Evolutionary conservation across 352 stramenopile genomes (phyloP).

Genomic region (Phytophthora niederhauseri): DNA sequence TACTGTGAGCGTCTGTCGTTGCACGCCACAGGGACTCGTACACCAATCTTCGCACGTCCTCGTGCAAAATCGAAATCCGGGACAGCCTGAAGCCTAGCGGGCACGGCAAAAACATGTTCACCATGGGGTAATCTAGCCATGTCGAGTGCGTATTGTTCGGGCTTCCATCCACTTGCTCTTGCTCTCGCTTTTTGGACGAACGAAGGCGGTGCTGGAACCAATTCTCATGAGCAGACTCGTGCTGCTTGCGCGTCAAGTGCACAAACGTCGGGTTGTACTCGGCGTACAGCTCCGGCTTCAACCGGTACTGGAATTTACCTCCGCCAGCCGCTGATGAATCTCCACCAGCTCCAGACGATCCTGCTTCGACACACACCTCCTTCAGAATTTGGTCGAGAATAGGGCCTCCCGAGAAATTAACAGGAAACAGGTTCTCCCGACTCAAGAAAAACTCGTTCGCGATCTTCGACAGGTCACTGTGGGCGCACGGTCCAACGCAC

Average conservation of each 20-base stretch:
- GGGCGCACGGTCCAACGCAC: constrained; percentile 78
- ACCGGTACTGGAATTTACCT: constrained; percentile 81
- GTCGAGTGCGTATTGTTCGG: constrained; percentile 73
- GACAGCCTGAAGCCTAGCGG: constrained; percentile 59
- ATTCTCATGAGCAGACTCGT: constrained; percentile 88
- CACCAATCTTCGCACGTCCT: constrained; percentile 58
- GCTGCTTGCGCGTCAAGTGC: constrained; percentile 87
- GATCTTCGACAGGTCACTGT: constrained; percentile 88
- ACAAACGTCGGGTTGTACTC: constrained; percentile 89
- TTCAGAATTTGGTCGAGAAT: constrained; percentile 82
- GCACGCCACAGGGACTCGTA: constrained; percentile 78
- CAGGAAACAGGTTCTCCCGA: constrained; percentile 78
- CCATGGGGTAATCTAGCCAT: constrained; percentile 83
- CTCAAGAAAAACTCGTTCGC: constrained; percentile 80
- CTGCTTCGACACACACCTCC: constrained; percentile 62
- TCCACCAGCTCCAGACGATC: constrained; percentile 14
- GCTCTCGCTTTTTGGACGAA: constrained; percentile 69
- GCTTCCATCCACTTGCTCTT: constrained; percentile 62
- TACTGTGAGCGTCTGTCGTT: constrained; percentile 59
- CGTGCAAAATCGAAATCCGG: constrained; percentile 70
- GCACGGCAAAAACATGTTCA: constrained; percentile 83
- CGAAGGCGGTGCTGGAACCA: constrained; percentile 83
- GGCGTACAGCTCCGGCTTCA: constrained; percentile 82
- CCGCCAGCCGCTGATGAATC: constrained; percentile 35
- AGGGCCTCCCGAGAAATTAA: constrained; percentile 68